Conservation (phyloP, 1,284 basidiomycete species). For the Puccinia polysora region DNA sequence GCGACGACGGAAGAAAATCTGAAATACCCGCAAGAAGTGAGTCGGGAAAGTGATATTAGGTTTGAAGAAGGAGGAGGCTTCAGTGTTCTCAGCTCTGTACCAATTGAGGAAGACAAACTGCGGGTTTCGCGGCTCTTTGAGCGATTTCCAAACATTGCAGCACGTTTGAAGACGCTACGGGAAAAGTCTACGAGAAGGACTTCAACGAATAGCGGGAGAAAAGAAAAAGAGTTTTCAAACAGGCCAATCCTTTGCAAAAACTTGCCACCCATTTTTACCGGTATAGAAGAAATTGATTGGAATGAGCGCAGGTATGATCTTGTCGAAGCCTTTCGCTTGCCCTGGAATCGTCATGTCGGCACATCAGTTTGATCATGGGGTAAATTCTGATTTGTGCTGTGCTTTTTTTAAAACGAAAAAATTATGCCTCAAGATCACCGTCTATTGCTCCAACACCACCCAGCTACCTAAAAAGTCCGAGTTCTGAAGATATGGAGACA, state of each 20-base stretch:
- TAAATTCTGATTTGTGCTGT: too few relatives aligned
- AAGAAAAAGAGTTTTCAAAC: neutral
- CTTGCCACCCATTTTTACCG: too few relatives aligned
- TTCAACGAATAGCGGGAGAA: too few relatives aligned
- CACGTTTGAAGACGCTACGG: constrained; percentile 8
- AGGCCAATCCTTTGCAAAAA: neutral
- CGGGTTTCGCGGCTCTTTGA: neutral
- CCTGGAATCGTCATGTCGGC: too few relatives aligned
- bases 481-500: neutral
- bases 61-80: neutral
- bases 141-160: neutral
- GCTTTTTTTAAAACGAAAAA: too few relatives aligned
- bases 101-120: neutral
- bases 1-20: neutral
- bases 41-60: neutral
- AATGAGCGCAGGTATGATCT: too few relatives aligned
- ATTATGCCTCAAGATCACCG: constrained; percentile 18
- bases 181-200: too few relatives aligned
- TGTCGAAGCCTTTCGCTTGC: too few relatives aligned
- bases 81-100: neutral
- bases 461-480: neutral
- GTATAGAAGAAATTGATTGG: too few relatives aligned
- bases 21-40: neutral
- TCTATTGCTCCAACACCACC: constrained; percentile 17
- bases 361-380: too few relatives aligned